phyloP scores from a whole-genome alignment of 345 rosid species.

The Streptanthus diversifolius region DNA sequence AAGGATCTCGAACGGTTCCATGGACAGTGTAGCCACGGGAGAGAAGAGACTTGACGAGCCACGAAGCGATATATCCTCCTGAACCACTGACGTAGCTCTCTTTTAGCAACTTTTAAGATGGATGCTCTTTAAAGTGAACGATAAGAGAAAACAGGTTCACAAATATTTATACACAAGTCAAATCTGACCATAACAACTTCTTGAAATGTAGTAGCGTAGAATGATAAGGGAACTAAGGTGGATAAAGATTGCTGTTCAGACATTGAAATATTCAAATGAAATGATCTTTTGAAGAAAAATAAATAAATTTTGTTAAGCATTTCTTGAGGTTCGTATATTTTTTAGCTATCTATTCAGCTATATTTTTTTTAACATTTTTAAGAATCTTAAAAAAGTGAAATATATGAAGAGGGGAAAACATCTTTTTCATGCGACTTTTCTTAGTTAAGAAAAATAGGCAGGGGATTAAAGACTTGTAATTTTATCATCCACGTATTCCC shows the following conservation, averaged over 20 bases:
- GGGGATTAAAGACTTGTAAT: neutral
- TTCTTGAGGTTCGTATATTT: no score
- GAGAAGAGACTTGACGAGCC: constrained; percentile 54
- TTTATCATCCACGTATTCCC: neutral
- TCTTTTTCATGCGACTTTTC: neutral
- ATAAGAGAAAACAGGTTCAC: neutral
- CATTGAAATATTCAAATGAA: neutral
- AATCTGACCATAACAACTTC: constrained; percentile 18
- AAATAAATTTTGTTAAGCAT: neutral
- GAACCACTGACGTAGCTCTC: constrained; percentile 43
- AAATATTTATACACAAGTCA: constrained; percentile 15
- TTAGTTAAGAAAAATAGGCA: neutral
- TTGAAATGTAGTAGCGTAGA: constrained; percentile 17
- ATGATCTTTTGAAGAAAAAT: no score
- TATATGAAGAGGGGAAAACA: neutral
- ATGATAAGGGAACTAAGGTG: constrained; percentile 7
- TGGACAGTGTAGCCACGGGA: constrained; percentile 47
- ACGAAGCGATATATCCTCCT: constrained; percentile 47
- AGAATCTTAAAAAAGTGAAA: neutral
- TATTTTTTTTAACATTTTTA: neutral
- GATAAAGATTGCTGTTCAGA: constrained; percentile 29
- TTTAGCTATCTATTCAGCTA: neutral
- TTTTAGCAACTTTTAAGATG: constrained; percentile 6
- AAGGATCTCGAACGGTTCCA: constrained; percentile 59
- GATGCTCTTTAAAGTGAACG: constrained; percentile 17